These are phyloP conservation scores for Plasmodium inui DNA, from an alignment of 169 alveolate genomes.

Conservation along the genomic window DNA sequence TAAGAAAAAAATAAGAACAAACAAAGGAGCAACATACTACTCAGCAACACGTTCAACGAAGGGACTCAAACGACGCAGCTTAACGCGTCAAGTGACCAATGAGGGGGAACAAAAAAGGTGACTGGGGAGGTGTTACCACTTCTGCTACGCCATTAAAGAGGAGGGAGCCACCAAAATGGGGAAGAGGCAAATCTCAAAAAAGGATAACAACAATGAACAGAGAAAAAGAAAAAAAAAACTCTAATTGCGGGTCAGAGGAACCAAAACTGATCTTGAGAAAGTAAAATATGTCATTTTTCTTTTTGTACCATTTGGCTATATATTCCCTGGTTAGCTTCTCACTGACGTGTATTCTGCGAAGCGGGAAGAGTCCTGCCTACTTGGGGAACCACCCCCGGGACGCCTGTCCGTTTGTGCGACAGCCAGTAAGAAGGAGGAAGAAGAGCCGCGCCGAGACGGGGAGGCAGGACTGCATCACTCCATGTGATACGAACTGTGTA, in stretches of 20 bases:
- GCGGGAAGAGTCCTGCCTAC: not conserved
- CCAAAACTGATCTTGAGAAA: not conserved
- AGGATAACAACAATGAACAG: not conserved
- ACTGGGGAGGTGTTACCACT: not conserved
- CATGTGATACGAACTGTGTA: not conserved
- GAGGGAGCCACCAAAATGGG: not conserved
- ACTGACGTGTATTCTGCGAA: not conserved
- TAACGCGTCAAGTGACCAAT: not conserved
- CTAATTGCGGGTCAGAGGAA: not conserved
- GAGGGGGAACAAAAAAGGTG: not conserved
- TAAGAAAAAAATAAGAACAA: not conserved
- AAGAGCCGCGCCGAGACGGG: not conserved
- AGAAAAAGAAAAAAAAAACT: not conserved
- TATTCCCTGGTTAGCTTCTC: not conserved
- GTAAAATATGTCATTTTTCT: slow-evolving; percentile 12
- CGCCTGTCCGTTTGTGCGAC: not conserved
- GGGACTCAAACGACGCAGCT: not conserved
- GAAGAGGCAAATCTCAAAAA: not conserved
- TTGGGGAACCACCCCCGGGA: not conserved
- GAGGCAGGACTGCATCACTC: not conserved
- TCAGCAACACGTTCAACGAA: not conserved
- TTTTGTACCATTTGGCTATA: not conserved
- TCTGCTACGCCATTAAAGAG: not conserved
- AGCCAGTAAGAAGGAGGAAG: not conserved
- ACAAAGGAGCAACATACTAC: not conserved